Percentiles rank a stretch among this genome's conserved stretches.
Conservation (phyloP, 345 rosid genomes). For the Atalantia buxifolia region DNA sequence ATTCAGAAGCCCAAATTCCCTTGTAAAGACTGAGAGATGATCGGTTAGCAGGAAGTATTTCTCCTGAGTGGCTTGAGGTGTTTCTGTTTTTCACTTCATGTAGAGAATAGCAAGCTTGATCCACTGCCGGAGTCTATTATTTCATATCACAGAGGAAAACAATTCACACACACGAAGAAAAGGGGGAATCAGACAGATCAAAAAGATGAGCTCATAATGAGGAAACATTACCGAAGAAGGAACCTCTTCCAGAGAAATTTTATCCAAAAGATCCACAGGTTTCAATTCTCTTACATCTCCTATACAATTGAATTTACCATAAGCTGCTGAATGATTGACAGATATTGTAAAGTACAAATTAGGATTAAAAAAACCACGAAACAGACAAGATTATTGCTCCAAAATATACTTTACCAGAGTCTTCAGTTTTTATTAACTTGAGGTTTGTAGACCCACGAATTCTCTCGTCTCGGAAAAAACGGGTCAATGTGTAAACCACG, state of each 20-base stretch:
- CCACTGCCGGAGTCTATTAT: slow-evolving; percentile 27
- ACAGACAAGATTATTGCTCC: slow-evolving; percentile 2
- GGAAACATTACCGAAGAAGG: slow-evolving; percentile 19
- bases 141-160: slow-evolving; percentile 9
- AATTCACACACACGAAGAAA: background rate
- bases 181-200: background rate
- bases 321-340: slow-evolving; percentile 4
- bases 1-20: slow-evolving; percentile 31
- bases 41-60: slow-evolving; percentile 71
- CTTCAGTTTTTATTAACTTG: slow-evolving; percentile 30
- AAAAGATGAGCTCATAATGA: background rate
- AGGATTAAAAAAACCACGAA: background rate
- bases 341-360: background rate
- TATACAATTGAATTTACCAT: slow-evolving; percentile 15
- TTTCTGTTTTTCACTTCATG: slow-evolving; percentile 38
- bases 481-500: slow-evolving; percentile 71
- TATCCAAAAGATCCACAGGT: slow-evolving; percentile 19
- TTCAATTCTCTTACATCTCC: slow-evolving; percentile 26
- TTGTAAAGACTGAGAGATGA: slow-evolving; percentile 46
- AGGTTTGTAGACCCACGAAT: slow-evolving; percentile 28
- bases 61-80: slow-evolving; percentile 37
- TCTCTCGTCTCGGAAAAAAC: slow-evolving; percentile 73
- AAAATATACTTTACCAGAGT: slow-evolving; percentile 44
- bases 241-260: slow-evolving; percentile 19
- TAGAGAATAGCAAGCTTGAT: slow-evolving; percentile 23